A percentile compares a stretch with the other conserved stretches of the same genome.
phyloP scores from a whole-genome alignment of 371 early-diverging fungal species.

The Mortierella sp. region DNA sequence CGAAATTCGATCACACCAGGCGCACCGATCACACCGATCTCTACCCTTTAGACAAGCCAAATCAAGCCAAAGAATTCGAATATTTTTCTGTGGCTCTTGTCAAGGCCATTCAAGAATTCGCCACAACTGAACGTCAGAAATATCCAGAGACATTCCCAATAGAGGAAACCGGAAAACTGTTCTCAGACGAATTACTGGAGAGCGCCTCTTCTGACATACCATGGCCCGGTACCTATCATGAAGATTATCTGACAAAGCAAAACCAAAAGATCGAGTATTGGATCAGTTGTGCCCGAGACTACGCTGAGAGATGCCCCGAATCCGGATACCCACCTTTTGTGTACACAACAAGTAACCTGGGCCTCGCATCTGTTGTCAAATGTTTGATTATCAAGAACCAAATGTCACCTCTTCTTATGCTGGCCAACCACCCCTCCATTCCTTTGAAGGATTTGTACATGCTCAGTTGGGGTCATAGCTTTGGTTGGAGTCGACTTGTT shows the following conservation, averaged over 20 bases:
- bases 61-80: constrained; percentile 14
- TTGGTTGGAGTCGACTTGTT: constrained; percentile 11
- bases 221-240: not conserved
- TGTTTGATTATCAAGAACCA: constrained; percentile 26
- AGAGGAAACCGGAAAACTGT: constrained; percentile 17
- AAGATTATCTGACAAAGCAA: constrained; percentile 11
- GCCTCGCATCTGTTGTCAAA: constrained; percentile 16
- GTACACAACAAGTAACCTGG: not conserved
- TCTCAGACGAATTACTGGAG: constrained; percentile 17
- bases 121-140: constrained; percentile 31
- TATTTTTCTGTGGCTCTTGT: constrained; percentile 23
- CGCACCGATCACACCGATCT: not conserved
- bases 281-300: constrained; percentile 7
- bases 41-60: constrained; percentile 16
- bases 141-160: constrained; percentile 18
- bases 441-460: constrained; percentile 8
- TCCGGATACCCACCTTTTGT: too few relatives aligned
- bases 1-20: too few relatives aligned
- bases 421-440: constrained; percentile 17
- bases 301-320: not conserved
- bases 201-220: not conserved
- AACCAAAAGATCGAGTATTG: constrained; percentile 34
- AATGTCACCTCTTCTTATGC: constrained; percentile 14
- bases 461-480: not conserved
- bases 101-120: constrained; percentile 24